phyloP scores from a whole-genome alignment of 345 rosid genomes.

The Arabidopsis arenosa region DNA sequence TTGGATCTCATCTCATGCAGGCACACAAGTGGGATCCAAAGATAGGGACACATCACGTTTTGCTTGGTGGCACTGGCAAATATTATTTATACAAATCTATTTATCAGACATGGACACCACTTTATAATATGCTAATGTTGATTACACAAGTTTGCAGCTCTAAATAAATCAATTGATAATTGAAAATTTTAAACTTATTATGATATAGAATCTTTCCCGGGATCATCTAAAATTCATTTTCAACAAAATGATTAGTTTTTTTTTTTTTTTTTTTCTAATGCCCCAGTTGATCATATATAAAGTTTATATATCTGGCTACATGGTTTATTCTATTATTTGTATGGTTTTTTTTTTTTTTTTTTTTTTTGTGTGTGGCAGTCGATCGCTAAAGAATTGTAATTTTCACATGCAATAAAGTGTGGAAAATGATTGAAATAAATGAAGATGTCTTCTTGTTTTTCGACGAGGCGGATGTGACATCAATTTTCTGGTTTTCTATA shows the following conservation, averaged over 20 bases:
- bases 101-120: constrained; percentile 35
- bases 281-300: not conserved
- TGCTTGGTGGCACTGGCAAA: constrained; percentile 36
- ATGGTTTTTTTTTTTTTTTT: not conserved
- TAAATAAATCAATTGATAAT: not conserved
- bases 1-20: constrained; percentile 37
- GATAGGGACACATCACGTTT: constrained; percentile 39
- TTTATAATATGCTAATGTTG: constrained; percentile 24
- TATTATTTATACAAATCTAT: constrained; percentile 15
- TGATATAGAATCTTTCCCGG: not conserved
- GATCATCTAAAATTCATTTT: not conserved
- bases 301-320: not conserved
- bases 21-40: constrained; percentile 43
- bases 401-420: constrained; percentile 43
- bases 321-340: not conserved
- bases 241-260: not conserved
- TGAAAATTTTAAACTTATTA: not conserved
- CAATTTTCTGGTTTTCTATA: not conserved
- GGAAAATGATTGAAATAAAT: constrained; percentile 41
- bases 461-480: constrained; percentile 40
- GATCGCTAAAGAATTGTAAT: constrained; percentile 8
- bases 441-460: constrained; percentile 37
- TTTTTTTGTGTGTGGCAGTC: not conserved
- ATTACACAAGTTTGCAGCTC: constrained; percentile 23
- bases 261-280: not conserved